A percentile compares a stretch with the other conserved stretches of the same genome.
Evolutionary conservation across 2,329 filamentous ascomycete genomes (phyloP).

Genomic region (Stagonosporopsis vannaccii): DNA sequence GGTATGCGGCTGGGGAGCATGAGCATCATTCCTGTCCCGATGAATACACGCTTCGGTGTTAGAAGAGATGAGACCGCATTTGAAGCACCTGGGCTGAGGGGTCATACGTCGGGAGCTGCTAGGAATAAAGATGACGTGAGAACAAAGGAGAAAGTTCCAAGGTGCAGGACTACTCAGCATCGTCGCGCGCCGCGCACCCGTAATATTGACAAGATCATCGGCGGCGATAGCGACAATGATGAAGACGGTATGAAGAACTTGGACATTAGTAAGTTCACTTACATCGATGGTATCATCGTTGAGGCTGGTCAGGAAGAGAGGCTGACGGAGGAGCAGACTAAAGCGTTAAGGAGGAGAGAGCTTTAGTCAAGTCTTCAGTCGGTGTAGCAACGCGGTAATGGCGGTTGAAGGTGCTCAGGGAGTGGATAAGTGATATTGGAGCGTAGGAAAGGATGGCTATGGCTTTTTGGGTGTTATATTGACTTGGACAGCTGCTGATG

Average conservation of each 20-base stretch:
- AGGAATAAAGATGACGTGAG: background rate
- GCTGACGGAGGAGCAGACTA: background rate
- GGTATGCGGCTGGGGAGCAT: constrained; percentile 3
- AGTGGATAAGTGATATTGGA: background rate
- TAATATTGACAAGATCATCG: background rate
- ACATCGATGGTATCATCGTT: constrained; percentile 14
- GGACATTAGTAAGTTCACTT: constrained; percentile 21
- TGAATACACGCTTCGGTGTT: background rate
- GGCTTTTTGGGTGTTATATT: background rate
- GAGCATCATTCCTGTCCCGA: constrained; percentile 34
- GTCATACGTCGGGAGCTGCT: too few species aligned
- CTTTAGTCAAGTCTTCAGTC: background rate
- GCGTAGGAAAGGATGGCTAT: background rate
- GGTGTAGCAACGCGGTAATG: background rate
- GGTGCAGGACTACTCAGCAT: background rate
- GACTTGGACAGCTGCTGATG: background rate
- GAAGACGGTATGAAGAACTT: constrained; percentile 5
- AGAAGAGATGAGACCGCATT: background rate
- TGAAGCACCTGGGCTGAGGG: too few species aligned
- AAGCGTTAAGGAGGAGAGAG: background rate
- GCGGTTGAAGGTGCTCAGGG: too few species aligned
- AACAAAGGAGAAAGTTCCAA: background rate
- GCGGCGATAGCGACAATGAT: constrained; percentile 4
- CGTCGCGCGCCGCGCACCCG: background rate
- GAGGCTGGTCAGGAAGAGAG: constrained; percentile 5